Evolutionary conservation across 192 early-diverging fungal species (phyloP).

Genomic region (Cetraspora pellucida): DNA sequence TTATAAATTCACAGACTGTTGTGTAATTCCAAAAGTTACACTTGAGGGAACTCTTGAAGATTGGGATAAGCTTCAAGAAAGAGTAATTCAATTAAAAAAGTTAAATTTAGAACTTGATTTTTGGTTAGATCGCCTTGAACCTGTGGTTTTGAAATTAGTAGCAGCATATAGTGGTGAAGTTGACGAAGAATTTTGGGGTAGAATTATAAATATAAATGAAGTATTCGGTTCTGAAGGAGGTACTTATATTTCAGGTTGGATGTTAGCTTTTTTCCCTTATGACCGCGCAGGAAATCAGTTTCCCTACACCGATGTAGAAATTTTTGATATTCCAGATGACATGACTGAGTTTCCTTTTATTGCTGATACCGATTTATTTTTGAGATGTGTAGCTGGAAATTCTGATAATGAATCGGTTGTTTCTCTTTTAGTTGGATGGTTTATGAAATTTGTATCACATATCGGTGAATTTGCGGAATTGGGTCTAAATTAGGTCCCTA

Average conservation of each 20-base stretch:
- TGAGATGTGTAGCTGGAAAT: too few species aligned
- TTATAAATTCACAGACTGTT: accelerated
- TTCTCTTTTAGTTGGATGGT: too few species aligned
- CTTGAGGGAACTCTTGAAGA: background rate
- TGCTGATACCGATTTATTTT: background rate
- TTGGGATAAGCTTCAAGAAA: background rate
- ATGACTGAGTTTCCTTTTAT: background rate
- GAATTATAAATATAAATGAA: background rate
- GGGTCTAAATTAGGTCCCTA: too few species aligned
- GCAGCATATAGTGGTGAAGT: background rate
- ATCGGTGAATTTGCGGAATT: too few species aligned
- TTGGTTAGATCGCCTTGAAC: constrained; percentile 8
- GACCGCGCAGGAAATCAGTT: background rate
- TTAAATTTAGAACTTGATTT: background rate
- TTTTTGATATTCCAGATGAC: background rate
- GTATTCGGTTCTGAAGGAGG: background rate
- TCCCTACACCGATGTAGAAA: background rate
- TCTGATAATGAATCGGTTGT: too few species aligned
- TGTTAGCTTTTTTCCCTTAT: background rate
- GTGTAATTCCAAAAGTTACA: background rate
- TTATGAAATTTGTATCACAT: too few species aligned
- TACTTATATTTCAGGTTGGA: background rate
- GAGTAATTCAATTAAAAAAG: background rate
- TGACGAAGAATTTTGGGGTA: background rate
- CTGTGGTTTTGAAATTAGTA: constrained; percentile 1